Base-by-base conservation (phyloP, 495 filamentous ascomycete species). In the Filosporella fistucella region DNA sequence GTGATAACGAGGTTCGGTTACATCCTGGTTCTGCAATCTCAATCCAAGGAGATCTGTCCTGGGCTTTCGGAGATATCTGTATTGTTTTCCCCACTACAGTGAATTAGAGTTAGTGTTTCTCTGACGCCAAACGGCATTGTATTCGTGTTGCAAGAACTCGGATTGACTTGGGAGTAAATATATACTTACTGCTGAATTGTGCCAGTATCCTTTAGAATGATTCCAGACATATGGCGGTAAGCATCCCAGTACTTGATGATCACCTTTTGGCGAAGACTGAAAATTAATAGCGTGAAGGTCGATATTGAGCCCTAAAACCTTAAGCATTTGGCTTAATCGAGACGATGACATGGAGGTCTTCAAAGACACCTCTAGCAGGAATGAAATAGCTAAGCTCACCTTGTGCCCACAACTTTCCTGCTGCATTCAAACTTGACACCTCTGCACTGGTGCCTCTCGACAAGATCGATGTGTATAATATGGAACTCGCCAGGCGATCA, bases 401-500 rank as follows among this genome's bases (percentile, higher is more conserved):
- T 32, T 68, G 69, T 22, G 59, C 56, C 51, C 71, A 71, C 12
- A 76, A 56, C 16, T 46, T 67, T 24, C 51, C 72, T 22, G 62
- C 70, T 37, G 65, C 64, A 5, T 67, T 68, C 25, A 77, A 41
- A 2, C 68, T 63, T 0, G 67, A 70, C 37, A 71, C 63, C 1
- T 76, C 68, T 26, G 69, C 71, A 38, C 68, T 59, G 38, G 69
- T 60, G 45, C 67, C 67, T 10, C 72, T 67, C 11, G 67, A 42
- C 25, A 76, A 52, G 9, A 60, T 59, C 42, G 68, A 60, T 40
- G 72, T 56, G 29, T 49, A 49, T 1, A 63, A 49, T 26, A 73
- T 44, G 16, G 47, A 39, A 3, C 1, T 25, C 16, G 10, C 25
- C 22, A 22, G 24, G 52, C 28, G 33, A n/a, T 40, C 46, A n/a